phyloP scores from a whole-genome alignment of 129 eudicot genomes.

The Chrysanthemum lavandulifolium region DNA sequence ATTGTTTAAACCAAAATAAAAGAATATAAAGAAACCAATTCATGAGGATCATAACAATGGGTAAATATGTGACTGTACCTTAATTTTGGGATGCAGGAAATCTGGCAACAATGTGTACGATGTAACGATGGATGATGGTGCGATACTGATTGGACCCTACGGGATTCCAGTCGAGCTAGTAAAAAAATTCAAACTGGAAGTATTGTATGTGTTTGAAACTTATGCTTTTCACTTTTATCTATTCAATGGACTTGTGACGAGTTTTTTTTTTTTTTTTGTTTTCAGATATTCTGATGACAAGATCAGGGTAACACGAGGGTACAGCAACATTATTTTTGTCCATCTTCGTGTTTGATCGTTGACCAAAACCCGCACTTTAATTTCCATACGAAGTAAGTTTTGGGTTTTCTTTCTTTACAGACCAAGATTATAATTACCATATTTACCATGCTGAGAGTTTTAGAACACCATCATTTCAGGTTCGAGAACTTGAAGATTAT shows the following conservation, averaged over 20 bases:
- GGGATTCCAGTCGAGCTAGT: conserved; percentile 82
- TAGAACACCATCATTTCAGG: conserved; percentile 14
- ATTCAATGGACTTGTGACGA: neutral
- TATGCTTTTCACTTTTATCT: neutral
- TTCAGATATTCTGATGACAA: conserved; percentile 80
- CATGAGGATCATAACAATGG: conserved; percentile 2
- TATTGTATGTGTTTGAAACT: conserved; percentile 51
- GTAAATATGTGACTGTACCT: conserved; percentile 1
- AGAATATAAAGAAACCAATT: conserved; percentile 1
- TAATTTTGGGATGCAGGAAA: conserved; percentile 47
- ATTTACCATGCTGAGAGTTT: neutral
- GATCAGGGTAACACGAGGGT: conserved; percentile 75
- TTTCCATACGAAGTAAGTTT: conserved; percentile 21
- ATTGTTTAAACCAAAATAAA: neutral
- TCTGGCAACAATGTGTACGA: conserved; percentile 57
- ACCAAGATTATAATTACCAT: neutral
- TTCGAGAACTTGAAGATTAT: conserved; percentile 20
- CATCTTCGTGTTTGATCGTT: conserved; percentile 60
- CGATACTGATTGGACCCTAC: conserved; percentile 67
- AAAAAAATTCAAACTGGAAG: conserved; percentile 66
- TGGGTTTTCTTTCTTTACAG: neutral
- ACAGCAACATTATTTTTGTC: conserved; percentile 69
- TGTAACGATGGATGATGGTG: conserved; percentile 91
- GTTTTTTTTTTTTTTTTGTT: neutral
- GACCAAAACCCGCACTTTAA: neutral